These are phyloP conservation scores for Nicotiana tabacum DNA, from an alignment of 257 asterid genomes.

Conservation along the genomic window DNA sequence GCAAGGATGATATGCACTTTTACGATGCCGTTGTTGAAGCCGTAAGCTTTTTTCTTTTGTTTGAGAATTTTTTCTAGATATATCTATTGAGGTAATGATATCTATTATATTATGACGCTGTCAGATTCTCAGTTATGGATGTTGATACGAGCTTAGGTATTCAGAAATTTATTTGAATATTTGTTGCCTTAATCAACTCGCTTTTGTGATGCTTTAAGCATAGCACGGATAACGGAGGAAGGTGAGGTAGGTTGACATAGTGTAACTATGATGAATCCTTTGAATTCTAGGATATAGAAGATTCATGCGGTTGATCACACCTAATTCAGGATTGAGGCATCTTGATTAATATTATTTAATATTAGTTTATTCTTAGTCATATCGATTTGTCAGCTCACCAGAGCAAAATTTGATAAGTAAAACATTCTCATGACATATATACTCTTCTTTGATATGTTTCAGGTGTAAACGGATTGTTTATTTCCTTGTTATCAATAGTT, in stretches of 20 bases:
- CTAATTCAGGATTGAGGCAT: background rate
- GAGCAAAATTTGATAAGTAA: background rate
- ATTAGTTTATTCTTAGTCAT: background rate
- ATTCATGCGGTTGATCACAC: background rate
- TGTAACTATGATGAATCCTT: background rate
- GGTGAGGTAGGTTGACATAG: conserved; percentile 3
- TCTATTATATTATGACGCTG: background rate
- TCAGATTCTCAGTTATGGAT: background rate
- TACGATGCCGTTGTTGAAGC: conserved; percentile 53
- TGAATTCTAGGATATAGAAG: background rate
- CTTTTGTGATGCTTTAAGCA: background rate
- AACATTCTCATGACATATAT: background rate
- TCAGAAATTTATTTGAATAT: background rate
- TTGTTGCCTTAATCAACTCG: background rate
- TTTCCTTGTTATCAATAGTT: background rate
- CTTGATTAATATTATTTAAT: background rate
- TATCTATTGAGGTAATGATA: background rate
- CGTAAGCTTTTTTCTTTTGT: conserved; percentile 15
- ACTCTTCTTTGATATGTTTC: background rate
- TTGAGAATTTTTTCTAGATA: too few species aligned
- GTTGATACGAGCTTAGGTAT: background rate
- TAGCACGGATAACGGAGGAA: background rate
- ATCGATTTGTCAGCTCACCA: background rate
- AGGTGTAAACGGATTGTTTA: background rate
- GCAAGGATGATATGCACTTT: conserved; percentile 38